Base-by-base conservation (phyloP, 1,284 basidiomycete species). In the Naganishia sp. region DNA sequence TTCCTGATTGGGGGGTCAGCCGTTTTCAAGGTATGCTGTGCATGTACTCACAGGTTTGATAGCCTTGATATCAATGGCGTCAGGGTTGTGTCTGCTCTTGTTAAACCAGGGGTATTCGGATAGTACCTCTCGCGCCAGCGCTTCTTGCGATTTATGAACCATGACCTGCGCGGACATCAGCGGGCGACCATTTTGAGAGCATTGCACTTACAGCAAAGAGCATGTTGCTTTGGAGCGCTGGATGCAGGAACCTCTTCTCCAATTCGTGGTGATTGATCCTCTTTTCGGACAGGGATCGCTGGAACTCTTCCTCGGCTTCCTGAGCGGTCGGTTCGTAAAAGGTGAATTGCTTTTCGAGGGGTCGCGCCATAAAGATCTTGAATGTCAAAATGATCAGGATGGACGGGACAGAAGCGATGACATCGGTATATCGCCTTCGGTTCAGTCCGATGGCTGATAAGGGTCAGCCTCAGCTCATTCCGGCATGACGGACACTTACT, bases 371-470 rank as follows among this genome's bases (percentile, higher is more conserved):
- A 81, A 90, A 91, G 67, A 89, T 76, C 80, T 97, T 97, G 86
- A 92, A 96, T 52, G 75, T 80, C 53, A 89, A 63, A 68, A 94
- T 82, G 68, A 92, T 83, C 68, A 94, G 72, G 70, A 93, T 83
- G 0, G 92, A 90, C 0, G 92, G 92, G 18, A 89, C 73, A 3
- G 76, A 75, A 6, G 80, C 77, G 57, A 82, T 73, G 28, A 76
- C 72, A 66, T 83, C 80, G 45, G 77, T 85, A 76, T 81, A 85
- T 83, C 89, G 91, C 28, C 84, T 83, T 69, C 88, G 87, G 74
- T 92, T 89, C 10, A 96, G 85, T 49, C 90, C 92, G 67, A 94
- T 92, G 2, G 92, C 91, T 93, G 47, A 0, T 17, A 9, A 49
- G 21, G 15, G 17, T 17, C 10, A 13, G n/a, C 35, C 46, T 39